Base-by-base conservation (phyloP, 176 grass and related monocot genomes). In the Eleusine indica region DNA sequence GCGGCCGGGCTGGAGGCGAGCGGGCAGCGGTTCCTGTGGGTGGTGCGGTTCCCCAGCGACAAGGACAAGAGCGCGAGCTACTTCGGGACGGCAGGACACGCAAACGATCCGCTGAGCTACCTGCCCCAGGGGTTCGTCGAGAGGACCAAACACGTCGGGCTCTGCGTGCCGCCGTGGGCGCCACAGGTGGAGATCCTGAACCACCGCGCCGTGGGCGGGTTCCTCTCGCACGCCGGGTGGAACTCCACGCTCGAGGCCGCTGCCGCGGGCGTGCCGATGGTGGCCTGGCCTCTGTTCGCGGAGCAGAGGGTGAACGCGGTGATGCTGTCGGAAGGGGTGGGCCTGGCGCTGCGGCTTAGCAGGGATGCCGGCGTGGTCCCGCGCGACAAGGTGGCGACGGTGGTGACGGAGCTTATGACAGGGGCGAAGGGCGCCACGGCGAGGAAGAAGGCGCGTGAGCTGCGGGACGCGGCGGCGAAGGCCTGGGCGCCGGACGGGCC, bases 1-100 rank as follows among this genome's bases (percentile, higher is more conserved):
- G 90, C 92, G 0, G 47, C 83, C 14, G 92, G 95, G 38, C 44
- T 97, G n/a, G 92, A 97, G 78, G 58, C 74, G 40, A 93, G 90
- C 43, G 86, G 75, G 61, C 90, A 91, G 47, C 68, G 87, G 64
- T 97, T 97, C 53, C 52, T 93, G 21, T 94, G 92, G 92, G 90
- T 88, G 29, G 74, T 92, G 41, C 80, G 74, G 5, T 83, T 79
- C 69, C 90, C 90, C 1, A 89, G 41, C 12, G 83, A 90, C 54
- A 82, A 61, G 29, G 84, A 92, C 28, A 3, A 0, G 3, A 60
- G 38, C 53, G 86, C 63, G 3, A 35, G 60, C 46, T 89, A 63
- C 73, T 91, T 91, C 10, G 69, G 60, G 1, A 15, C 6, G 1
- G 21, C 42, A 10, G 17, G 3, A 17, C 77, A 22, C 9, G 4